phyloP scores from a whole-genome alignment of 2,329 filamentous ascomycete genomes.

The Pseudogymnoascus sp. region DNA sequence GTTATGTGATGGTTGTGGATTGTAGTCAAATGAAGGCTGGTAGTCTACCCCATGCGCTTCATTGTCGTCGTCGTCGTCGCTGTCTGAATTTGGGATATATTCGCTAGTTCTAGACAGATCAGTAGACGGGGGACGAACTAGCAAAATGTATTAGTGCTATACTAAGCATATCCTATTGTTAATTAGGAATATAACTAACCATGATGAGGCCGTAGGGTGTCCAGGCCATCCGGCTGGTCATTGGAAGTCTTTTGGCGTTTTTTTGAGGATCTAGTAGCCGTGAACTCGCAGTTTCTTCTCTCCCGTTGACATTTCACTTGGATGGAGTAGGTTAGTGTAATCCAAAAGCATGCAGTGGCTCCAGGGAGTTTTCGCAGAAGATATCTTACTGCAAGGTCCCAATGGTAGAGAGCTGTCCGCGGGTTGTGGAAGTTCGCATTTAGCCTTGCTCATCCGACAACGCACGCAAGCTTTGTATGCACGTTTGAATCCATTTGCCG shows the following conservation, averaged over 20 bases:
- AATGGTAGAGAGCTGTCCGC: constrained; percentile 33
- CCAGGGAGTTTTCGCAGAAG: not conserved
- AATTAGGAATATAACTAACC: not conserved
- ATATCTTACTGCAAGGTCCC: constrained; percentile 29
- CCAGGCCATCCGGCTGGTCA: not conserved
- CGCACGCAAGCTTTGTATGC: constrained; percentile 46
- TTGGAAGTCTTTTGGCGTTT: constrained; percentile 15
- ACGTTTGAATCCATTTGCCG: constrained; percentile 34
- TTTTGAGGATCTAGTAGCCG: constrained; percentile 31
- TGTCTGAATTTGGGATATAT: not conserved
- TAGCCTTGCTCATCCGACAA: constrained; percentile 43
- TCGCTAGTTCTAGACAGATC: not conserved
- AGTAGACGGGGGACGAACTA: not conserved
- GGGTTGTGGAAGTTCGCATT: constrained; percentile 36
- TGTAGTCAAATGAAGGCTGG: not conserved
- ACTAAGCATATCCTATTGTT: not conserved
- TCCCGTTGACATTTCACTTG: constrained; percentile 38
- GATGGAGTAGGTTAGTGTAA: not conserved
- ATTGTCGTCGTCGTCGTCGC: not conserved
- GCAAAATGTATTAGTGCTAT: not conserved
- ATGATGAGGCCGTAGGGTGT: not conserved
- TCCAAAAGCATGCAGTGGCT: not conserved
- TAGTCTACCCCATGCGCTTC: not conserved
- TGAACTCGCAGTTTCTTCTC: constrained; percentile 40
- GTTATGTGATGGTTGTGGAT: not conserved